These are phyloP conservation scores for Blastomyces parvus DNA, from an alignment of 2,329 filamentous ascomycete species.

Conservation along the genomic window DNA sequence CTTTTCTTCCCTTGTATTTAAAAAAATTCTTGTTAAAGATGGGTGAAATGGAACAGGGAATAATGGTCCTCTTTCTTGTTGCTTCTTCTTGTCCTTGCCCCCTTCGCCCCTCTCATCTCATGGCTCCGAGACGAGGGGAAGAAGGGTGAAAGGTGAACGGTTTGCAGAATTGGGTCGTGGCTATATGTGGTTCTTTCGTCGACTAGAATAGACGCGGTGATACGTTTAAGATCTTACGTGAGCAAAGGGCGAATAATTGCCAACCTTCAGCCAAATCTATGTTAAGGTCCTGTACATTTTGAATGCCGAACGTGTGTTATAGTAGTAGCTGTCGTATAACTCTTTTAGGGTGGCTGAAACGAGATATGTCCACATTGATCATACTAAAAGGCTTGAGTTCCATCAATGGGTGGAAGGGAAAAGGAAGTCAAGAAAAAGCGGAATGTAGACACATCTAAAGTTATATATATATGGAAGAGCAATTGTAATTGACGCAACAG, in stretches of 20 bases:
- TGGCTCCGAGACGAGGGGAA: background rate
- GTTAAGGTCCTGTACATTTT: too few species aligned
- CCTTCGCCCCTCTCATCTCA: background rate
- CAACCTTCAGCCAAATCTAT: too few species aligned
- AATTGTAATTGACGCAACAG: too few species aligned
- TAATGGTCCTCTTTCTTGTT: background rate
- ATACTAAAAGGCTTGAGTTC: too few species aligned
- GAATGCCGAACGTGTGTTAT: too few species aligned
- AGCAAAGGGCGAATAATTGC: too few species aligned
- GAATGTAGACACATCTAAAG: background rate
- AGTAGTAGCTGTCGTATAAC: too few species aligned
- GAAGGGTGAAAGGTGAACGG: too few species aligned
- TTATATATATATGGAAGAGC: background rate
- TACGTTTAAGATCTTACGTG: background rate
- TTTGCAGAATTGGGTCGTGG: background rate
- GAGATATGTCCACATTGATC: too few species aligned
- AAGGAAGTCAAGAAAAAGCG: too few species aligned
- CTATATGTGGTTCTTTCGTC: background rate
- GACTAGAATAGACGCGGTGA: background rate
- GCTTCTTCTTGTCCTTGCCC: background rate
- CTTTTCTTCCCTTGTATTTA: background rate
- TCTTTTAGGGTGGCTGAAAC: too few species aligned
- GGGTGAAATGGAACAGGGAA: background rate
- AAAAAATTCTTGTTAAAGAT: background rate
- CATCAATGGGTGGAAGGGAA: too few species aligned